Evolutionary conservation across 1,284 basidiomycete species (phyloP).

Genomic region (Naganishia liquefaciens): DNA sequence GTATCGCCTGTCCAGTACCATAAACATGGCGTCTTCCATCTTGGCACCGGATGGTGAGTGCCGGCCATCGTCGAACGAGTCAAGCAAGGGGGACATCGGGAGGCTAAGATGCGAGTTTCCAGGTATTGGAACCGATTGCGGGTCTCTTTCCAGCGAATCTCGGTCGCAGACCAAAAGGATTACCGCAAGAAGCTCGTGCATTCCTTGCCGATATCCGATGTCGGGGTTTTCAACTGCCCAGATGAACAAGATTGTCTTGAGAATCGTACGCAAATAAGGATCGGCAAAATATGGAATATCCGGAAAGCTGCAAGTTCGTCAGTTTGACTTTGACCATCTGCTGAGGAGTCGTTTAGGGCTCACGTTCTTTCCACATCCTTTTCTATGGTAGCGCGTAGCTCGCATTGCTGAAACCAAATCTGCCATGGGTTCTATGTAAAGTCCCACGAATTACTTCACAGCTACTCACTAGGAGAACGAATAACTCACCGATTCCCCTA

Average conservation of each 20-base stretch:
- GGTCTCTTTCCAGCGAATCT: conserved; percentile 63
- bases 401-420: conserved; percentile 82
- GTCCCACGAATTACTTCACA: conserved; percentile 5
- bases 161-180: conserved; percentile 77
- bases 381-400: conserved; percentile 78
- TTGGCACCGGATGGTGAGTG: conserved; percentile 33
- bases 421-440: conserved; percentile 79
- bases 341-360: conserved; percentile 42
- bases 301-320: conserved; percentile 74
- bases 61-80: conserved; percentile 8
- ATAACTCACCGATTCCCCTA: conserved; percentile 69
- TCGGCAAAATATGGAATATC: conserved; percentile 84
- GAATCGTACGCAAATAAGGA: conserved; percentile 68
- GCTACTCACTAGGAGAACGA: conserved; percentile 22
- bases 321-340: conserved; percentile 8
- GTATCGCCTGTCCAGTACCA: conserved; percentile 44
- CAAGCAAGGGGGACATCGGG: conserved; percentile 20
- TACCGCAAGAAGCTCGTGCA: conserved; percentile 90
- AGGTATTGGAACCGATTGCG: not conserved
- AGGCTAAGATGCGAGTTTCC: not conserved
- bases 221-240: conserved; percentile 72
- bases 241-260: conserved; percentile 82
- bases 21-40: conserved; percentile 40
- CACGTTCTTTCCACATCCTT: conserved; percentile 92
- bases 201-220: conserved; percentile 83